Evolutionary conservation across 1,284 basidiomycete genomes (phyloP).

Genomic region (Ceratobasidium sp.): DNA sequence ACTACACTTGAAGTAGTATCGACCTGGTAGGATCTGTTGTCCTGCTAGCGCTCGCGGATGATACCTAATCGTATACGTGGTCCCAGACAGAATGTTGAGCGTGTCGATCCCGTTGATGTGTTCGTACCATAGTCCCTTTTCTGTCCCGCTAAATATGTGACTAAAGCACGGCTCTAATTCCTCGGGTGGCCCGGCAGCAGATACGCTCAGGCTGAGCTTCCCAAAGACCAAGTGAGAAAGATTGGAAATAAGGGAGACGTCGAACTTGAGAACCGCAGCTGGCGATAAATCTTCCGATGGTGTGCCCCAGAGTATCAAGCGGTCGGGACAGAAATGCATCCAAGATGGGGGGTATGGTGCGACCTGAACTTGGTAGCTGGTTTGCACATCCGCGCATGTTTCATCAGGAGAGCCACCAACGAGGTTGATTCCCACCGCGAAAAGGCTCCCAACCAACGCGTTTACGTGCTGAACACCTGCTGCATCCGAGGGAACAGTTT

Average conservation of each 20-base stretch:
- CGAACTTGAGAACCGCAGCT: neutral
- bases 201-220: constrained; percentile 25
- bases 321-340: constrained; percentile 23
- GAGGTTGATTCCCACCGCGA: constrained; percentile 5
- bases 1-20: constrained; percentile 9
- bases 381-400: neutral
- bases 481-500: neutral
- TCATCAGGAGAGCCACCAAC: neutral
- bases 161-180: neutral
- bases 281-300: constrained; percentile 2
- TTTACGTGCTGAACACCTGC: constrained; percentile 13
- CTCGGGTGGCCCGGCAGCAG: neutral
- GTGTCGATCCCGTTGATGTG: constrained; percentile 19
- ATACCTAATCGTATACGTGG: constrained; percentile 3
- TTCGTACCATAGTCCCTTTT: constrained; percentile 11
- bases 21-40: neutral
- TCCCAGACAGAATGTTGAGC: constrained; percentile 16
- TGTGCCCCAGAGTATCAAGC: constrained; percentile 26
- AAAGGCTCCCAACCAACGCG: neutral
- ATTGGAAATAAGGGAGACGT: constrained; percentile 2
- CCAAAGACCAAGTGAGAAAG: neutral
- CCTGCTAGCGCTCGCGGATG: constrained; percentile 1
- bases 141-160: neutral
- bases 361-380: constrained; percentile 18
- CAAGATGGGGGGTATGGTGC: constrained; percentile 11